Percentiles rank a stretch among this genome's conserved stretches.
phyloP scores from a whole-genome alignment of 1,284 basidiomycete genomes.

The Leccinum pseudoinsigne region DNA sequence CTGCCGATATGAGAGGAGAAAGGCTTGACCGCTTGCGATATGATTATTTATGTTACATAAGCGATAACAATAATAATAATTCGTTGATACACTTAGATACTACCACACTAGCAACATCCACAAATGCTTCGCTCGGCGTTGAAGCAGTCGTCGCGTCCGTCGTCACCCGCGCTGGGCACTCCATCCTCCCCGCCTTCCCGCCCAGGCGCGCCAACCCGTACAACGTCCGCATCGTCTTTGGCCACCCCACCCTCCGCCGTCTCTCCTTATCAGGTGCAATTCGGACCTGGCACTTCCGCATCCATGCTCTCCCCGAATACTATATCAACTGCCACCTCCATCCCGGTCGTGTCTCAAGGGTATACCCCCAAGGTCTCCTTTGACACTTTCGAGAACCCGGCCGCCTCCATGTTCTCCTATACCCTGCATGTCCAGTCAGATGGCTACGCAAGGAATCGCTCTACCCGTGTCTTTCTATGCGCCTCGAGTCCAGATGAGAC shows the following conservation, averaged over 20 bases:
- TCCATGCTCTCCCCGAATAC: conserved; percentile 22
- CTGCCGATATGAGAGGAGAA: not conserved
- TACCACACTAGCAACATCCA: not conserved
- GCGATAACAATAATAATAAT: not conserved
- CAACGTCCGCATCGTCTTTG: conserved; percentile 24
- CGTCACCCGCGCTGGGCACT: conserved; percentile 24
- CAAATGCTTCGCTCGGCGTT: conserved; percentile 48
- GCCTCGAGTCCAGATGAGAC: conserved; percentile 90
- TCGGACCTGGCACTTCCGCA: conserved; percentile 14
- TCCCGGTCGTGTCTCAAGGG: conserved; percentile 41
- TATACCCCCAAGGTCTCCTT: conserved; percentile 89
- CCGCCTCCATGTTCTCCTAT: conserved; percentile 71
- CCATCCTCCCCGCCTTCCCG: conserved; percentile 24
- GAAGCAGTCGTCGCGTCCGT: conserved; percentile 41
- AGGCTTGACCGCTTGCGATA: not conserved
- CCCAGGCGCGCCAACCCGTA: conserved; percentile 19
- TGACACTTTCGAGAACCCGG: conserved; percentile 79
- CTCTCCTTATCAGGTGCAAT: conserved; percentile 17
- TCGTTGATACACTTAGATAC: not conserved
- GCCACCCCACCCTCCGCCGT: conserved; percentile 14
- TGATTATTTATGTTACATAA: not conserved
- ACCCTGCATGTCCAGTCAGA: conserved; percentile 82
- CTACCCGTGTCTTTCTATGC: conserved; percentile 89
- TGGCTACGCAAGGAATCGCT: conserved; percentile 76
- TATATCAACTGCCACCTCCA: conserved; percentile 15